Conservation (phyloP, 2,329 filamentous ascomycete species). For the Hymenoscyphus albidus region DNA sequence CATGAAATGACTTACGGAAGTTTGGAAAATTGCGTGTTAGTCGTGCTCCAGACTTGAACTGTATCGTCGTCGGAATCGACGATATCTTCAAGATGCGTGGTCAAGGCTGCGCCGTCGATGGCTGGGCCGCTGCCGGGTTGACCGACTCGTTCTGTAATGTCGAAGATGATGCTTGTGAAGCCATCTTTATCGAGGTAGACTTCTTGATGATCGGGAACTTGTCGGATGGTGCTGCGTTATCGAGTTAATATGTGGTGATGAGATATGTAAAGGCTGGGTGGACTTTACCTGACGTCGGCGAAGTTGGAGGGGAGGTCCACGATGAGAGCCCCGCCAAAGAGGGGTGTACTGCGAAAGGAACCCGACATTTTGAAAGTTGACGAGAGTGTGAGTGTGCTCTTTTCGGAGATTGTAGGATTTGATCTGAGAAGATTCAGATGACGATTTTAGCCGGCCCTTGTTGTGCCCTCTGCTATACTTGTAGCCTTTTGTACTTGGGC, state of each 20-base stretch:
- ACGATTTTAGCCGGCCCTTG: not conserved
- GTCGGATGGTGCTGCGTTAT: slow-evolving; percentile 59
- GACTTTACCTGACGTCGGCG: slow-evolving; percentile 65
- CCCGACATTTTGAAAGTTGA: slow-evolving; percentile 40
- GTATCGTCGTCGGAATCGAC: slow-evolving; percentile 60
- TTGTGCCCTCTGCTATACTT: too few relatives aligned
- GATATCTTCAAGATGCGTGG: slow-evolving; percentile 65
- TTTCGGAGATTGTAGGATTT: not conserved
- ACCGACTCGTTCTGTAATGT: slow-evolving; percentile 80
- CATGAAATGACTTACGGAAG: slow-evolving; percentile 36
- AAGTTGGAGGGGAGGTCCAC: slow-evolving; percentile 66
- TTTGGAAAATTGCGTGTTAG: slow-evolving; percentile 54
- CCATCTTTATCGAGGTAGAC: slow-evolving; percentile 82
- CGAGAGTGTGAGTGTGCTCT: not conserved
- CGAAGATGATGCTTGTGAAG: slow-evolving; percentile 83
- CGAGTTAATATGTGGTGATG: slow-evolving; percentile 19
- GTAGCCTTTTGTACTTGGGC: slow-evolving; percentile 3
- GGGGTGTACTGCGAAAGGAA: slow-evolving; percentile 53
- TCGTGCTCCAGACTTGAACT: slow-evolving; percentile 64
- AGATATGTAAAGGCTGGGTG: slow-evolving; percentile 9
- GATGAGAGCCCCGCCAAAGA: slow-evolving; percentile 70
- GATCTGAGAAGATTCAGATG: not conserved
- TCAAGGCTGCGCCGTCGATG: slow-evolving; percentile 66
- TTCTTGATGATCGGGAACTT: slow-evolving; percentile 86
- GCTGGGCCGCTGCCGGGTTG: slow-evolving; percentile 49